A percentile compares a stretch with the other conserved stretches of the same genome.
phyloP scores from a whole-genome alignment of 2,329 filamentous ascomycete species.

The Aspergillus pseudoviridinutans region DNA sequence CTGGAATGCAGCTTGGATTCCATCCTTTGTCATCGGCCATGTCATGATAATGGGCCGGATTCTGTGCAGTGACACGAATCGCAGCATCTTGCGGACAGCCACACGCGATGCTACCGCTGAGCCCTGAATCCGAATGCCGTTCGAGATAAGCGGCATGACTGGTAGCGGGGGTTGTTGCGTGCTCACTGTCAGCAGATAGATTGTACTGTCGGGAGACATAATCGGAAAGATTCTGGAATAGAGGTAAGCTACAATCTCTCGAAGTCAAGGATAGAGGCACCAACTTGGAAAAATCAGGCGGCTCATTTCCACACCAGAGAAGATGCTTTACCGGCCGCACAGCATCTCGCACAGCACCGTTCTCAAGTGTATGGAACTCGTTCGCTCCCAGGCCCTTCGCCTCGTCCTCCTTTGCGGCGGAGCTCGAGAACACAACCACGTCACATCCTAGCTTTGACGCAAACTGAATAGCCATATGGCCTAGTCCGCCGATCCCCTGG shows the following conservation, averaged over 20 bases:
- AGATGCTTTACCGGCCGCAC: slow-evolving; percentile 7
- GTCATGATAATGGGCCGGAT: slow-evolving; percentile 63
- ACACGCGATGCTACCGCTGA: slow-evolving; percentile 60
- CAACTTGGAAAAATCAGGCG: slow-evolving; percentile 7
- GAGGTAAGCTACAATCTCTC: neutral
- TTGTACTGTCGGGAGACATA: slow-evolving; percentile 19
- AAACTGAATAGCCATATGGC: slow-evolving; percentile 44
- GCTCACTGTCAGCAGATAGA: slow-evolving; percentile 24
- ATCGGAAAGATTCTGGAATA: slow-evolving; percentile 11
- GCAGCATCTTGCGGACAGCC: slow-evolving; percentile 61
- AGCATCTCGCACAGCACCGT: neutral
- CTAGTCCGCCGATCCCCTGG: slow-evolving; percentile 9
- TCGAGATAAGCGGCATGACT: slow-evolving; percentile 47
- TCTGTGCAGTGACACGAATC: slow-evolving; percentile 56
- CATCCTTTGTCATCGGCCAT: slow-evolving; percentile 52
- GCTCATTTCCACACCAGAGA: slow-evolving; percentile 5
- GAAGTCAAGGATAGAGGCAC: neutral
- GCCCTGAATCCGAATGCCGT: slow-evolving; percentile 58
- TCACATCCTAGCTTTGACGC: slow-evolving; percentile 64
- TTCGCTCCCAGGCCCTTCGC: slow-evolving; percentile 51
- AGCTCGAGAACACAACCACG: slow-evolving; percentile 17
- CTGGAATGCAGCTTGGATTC: slow-evolving; percentile 46
- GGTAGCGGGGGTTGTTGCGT: slow-evolving; percentile 17
- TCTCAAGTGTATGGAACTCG: slow-evolving; percentile 52
- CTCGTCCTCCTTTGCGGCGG: slow-evolving; percentile 11